Conservation (phyloP, 805 yeast genomes). For the Ascoidea asiatica region DNA sequence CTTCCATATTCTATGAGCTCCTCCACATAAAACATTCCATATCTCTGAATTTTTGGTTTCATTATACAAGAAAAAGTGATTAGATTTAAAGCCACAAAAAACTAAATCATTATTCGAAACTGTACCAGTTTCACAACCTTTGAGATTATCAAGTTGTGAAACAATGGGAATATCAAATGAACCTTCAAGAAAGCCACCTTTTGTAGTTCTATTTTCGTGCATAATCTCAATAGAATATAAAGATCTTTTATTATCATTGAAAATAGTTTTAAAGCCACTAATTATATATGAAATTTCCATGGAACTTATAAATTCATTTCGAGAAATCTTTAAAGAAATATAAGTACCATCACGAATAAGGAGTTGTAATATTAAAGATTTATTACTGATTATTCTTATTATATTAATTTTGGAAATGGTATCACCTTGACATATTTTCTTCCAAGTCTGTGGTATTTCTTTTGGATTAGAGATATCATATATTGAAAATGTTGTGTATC, state of each 20-base stretch:
- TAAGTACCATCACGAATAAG: conserved; percentile 54
- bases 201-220: conserved; percentile 50
- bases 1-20: conserved; percentile 80
- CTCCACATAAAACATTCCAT: conserved; percentile 70
- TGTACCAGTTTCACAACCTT: not conserved
- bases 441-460: conserved; percentile 19
- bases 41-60: conserved; percentile 65
- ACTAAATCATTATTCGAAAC: conserved; percentile 30
- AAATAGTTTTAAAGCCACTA: conserved; percentile 3
- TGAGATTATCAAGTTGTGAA: not conserved
- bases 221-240: conserved; percentile 16
- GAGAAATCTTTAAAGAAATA: conserved; percentile 16
- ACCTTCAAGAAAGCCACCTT: conserved; percentile 71
- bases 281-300: not conserved
- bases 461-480: conserved; percentile 25
- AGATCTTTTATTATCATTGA: conserved; percentile 4
- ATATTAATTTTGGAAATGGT: conserved; percentile 44
- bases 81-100: conserved; percentile 74
- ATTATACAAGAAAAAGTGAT: conserved; percentile 68
- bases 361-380: conserved; percentile 7
- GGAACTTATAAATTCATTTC: conserved; percentile 7
- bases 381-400: conserved; percentile 16
- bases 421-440: conserved; percentile 49
- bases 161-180: conserved; percentile 25
- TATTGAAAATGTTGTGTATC: conserved; percentile 53